Base-by-base conservation (phyloP, 257 asterid species). In the Solanum etuberosum region DNA sequence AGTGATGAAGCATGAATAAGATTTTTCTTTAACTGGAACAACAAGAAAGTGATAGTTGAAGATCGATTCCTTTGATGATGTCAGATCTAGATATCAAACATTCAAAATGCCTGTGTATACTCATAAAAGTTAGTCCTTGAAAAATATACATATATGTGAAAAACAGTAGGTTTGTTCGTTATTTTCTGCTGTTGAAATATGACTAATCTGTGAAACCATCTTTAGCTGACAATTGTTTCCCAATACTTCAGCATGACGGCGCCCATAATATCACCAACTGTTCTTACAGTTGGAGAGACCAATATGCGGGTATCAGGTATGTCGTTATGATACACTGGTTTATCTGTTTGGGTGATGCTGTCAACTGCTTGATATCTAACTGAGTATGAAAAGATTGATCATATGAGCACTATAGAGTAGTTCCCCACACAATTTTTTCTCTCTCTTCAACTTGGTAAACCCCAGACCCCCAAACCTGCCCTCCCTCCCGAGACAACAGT, bases 241-340 rank as follows among this genome's bases (percentile, higher is more conserved):
- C 48, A 29, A 32, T 83, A 88, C 87, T 74, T 67, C 91, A 90
- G 99, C 91, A 94, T 97, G 98, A 95, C 99, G 54, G 98, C 99
- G 86, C 99, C 99, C 88, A 84, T 94, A 57, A 97, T 97, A 90
- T 98, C 98, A 86, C 91, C 94, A 89, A 89, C 93, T 83, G 95
- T 98, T 87, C 98, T 94, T 73, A 85, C 86, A 87, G 90, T 34
- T 74, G 99, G 99, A 86, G 99, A 97, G 92, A 85, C 99, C 40
- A 73, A 93, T 92, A 32, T 97, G 92, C 90, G 87, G 81, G 97
- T 97, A 85, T 29, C 94, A 87, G 93, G 94, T 91, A 15, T 43
- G 61, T 43, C 65, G 0, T 43, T 78, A 43, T 16, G 65, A 78
- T 43, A 9, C 84, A 16, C 40, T 78, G 27, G 25, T 43, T 43